Evolutionary conservation across 2,329 filamentous ascomycete species (phyloP), one percentile per base, ranked within the genome.

Genomic region (Beauveria medogensis): DNA sequence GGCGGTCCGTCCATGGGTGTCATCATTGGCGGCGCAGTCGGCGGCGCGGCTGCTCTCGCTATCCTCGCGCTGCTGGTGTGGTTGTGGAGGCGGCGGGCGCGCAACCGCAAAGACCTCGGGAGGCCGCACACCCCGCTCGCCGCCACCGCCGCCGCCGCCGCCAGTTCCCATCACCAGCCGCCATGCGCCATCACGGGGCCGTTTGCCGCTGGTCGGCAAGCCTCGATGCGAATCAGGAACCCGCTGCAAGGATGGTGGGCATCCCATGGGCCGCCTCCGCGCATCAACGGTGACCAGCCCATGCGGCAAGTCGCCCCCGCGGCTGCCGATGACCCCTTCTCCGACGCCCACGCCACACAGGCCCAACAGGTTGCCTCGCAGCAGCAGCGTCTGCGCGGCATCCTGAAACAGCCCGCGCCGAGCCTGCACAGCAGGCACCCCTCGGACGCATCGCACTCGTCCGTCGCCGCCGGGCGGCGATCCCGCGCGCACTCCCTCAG

Each of bases 1-100:
- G 59, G 64, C 18, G 62, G 48, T 7, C 64, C 65, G 12, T 55
- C 69, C 6, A 69, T 66, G 3, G 67, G 67, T 5, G 77, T 77
- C 6, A 74, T 85, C 48, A 79, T 79, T 1, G 82, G 79, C 10
- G 78, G 81, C 44, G 77, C 82, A 3, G 69, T 82, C 5, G 82
- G 81, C 30, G 77, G 77, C 4, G 67, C 82, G 2, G 75, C 78
- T 0, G 71, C 64, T 18, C 37, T 73, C 41, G 74, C 75, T 3
- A 62, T 84, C 18, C 65, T 82, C 24, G 75, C 72, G 0, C 75
- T 84, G 46, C 63, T 82, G 3, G 65, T 82, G 10, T 85, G 80
- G 81, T 74, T 81, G 64, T 77, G 76, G 74, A 72, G 76, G 54
- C 79, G 79, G 64, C 48, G 74, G 75, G 48, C 63, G 69, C 56